Conservation (phyloP, 1,284 basidiomycete genomes). For the Ganoderma sinense region DNA sequence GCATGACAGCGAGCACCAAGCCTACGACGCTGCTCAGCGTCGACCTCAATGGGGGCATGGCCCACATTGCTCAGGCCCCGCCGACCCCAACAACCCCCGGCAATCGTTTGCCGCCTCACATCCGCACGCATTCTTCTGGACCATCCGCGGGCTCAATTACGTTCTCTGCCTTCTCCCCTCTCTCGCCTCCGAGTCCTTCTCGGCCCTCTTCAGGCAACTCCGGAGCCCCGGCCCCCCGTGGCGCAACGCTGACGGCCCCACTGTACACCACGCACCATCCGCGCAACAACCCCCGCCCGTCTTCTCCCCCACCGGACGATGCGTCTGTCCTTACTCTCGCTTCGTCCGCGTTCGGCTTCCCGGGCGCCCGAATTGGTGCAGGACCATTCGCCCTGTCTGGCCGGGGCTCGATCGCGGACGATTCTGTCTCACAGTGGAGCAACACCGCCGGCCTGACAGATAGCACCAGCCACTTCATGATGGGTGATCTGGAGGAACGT, state of each 20-base stretch:
- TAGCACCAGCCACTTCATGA: conserved; percentile 69
- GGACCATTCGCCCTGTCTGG: conserved; percentile 36
- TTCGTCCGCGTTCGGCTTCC: conserved; percentile 86
- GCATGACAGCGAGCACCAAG: conserved; percentile 90
- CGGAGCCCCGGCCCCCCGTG: conserved; percentile 17
- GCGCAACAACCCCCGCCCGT: conserved; percentile 92
- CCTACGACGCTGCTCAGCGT: conserved; percentile 93
- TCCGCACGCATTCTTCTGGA: conserved; percentile 63
- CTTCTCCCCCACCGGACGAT: conserved; percentile 89
- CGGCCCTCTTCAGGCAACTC: conserved; percentile 51
- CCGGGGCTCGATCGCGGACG: conserved; percentile 52
- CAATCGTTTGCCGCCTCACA: conserved; percentile 61
- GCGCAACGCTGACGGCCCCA: conserved; percentile 75
- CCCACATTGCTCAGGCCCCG: conserved; percentile 90
- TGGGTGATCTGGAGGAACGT: conserved; percentile 54
- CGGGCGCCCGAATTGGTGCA: conserved; percentile 51
- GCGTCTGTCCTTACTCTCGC: conserved; percentile 93
- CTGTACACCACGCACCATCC: conserved; percentile 92
- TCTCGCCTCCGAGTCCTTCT: conserved; percentile 54
- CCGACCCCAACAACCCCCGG: conserved; percentile 59
- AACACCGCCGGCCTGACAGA: conserved; percentile 57
- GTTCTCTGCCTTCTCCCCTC: conserved; percentile 68
- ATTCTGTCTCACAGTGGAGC: conserved; percentile 74
- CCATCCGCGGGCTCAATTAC: conserved; percentile 69
- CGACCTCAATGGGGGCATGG: conserved; percentile 83